Evolutionary conservation across 106 monocot genomes (phyloP).

Genomic region (Dendrobium nobile): DNA sequence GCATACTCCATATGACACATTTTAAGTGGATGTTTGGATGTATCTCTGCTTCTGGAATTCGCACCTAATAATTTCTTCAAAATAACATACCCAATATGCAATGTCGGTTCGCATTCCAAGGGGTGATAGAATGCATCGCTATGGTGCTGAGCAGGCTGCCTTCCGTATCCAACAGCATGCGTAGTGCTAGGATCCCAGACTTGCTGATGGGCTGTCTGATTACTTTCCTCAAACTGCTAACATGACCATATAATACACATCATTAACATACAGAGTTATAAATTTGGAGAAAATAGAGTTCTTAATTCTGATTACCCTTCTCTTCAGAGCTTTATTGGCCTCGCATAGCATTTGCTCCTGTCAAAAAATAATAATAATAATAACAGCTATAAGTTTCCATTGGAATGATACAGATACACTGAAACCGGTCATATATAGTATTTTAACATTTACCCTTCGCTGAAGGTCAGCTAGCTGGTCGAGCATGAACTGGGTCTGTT

Average conservation of each 20-base stretch:
- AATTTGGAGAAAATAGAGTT: not conserved
- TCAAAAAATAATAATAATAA: not conserved
- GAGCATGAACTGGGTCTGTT: constrained; percentile 33
- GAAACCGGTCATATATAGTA: not conserved
- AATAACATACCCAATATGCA: constrained; percentile 25
- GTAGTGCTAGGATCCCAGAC: constrained; percentile 17
- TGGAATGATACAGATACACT: not conserved
- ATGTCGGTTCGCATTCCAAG: constrained; percentile 29
- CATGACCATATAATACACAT: not conserved
- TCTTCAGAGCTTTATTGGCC: constrained; percentile 20
- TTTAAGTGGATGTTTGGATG: no score
- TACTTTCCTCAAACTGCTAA: constrained; percentile 15
- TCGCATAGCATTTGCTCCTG: constrained; percentile 26
- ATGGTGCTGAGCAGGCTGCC: constrained; percentile 11
- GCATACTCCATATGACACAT: no score
- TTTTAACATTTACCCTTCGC: constrained; percentile 14
- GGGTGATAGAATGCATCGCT: constrained; percentile 25
- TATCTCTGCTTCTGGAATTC: no score
- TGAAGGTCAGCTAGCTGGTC: constrained; percentile 22
- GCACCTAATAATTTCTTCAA: no score
- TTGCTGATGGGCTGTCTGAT: constrained; percentile 6
- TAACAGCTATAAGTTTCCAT: not conserved
- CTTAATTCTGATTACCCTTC: constrained; percentile 15
- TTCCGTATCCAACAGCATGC: constrained; percentile 13
- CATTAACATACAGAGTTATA: not conserved